phyloP scores from a whole-genome alignment of 2,329 filamentous ascomycete species.

The Botryotinia narcissicola region DNA sequence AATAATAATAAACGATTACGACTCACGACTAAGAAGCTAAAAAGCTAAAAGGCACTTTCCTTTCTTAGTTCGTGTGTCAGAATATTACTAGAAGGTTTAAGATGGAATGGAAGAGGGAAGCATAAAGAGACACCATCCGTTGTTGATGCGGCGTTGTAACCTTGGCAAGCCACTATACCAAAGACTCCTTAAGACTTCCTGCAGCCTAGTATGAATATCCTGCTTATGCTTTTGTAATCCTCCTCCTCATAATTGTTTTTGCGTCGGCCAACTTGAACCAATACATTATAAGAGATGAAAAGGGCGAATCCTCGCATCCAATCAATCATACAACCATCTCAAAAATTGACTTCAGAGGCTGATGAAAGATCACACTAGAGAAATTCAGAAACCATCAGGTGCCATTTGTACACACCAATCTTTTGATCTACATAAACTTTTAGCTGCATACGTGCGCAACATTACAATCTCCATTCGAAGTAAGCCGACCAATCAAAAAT shows the following conservation, averaged over 20 bases:
- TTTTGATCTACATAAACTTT: conserved; percentile 19
- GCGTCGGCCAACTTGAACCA: conserved; percentile 12
- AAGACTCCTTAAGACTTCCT: conserved; percentile 14
- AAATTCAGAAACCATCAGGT: conserved; percentile 17
- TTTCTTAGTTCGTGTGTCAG: conserved; percentile 18
- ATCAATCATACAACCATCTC: neutral
- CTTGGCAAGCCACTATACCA: conserved; percentile 14
- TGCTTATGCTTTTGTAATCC: conserved; percentile 7
- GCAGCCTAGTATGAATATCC: conserved; percentile 15
- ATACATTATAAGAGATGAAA: neutral
- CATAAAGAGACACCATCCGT: conserved; percentile 13
- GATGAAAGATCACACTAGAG: conserved; percentile 1
- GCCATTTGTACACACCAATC: conserved; percentile 20
- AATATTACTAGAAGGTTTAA: conserved; percentile 20
- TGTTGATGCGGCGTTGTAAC: conserved; percentile 14
- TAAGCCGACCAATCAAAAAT: conserved; percentile 10
- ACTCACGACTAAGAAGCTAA: neutral
- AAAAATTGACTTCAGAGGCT: conserved; percentile 4
- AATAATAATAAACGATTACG: neutral
- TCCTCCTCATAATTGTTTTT: neutral
- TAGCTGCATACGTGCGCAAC: conserved; percentile 21
- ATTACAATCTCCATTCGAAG: conserved; percentile 10
- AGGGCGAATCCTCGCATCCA: neutral
- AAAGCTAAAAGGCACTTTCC: conserved; percentile 7
- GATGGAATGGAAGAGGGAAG: conserved; percentile 2